Percentiles rank a stretch among this genome's conserved stretches.
phyloP scores from a whole-genome alignment of 257 asterid species.

The Przewalskia tangutica region DNA sequence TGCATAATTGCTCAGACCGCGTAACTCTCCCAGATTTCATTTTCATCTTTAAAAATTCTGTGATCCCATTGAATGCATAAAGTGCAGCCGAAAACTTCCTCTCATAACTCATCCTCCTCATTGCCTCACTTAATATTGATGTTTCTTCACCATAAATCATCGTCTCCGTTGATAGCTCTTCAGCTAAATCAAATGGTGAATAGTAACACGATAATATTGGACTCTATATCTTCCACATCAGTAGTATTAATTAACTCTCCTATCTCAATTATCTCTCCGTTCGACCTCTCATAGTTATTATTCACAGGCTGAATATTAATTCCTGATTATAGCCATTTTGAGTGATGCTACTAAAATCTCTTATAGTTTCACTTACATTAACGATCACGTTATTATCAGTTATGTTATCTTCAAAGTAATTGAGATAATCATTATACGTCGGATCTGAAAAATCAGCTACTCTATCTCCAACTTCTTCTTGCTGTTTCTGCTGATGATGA shows the following conservation, averaged over 20 bases:
- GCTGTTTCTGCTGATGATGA: background rate
- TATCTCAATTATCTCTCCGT: background rate
- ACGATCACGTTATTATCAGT: conserved; percentile 9
- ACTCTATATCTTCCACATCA: background rate
- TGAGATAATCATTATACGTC: conserved; percentile 43
- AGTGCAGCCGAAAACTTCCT: conserved; percentile 65
- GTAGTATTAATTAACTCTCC: background rate
- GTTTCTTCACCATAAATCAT: conserved; percentile 22
- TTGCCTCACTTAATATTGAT: conserved; percentile 38
- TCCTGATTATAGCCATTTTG: background rate
- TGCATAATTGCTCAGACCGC: conserved; percentile 27
- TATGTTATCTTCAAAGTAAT: conserved; percentile 30
- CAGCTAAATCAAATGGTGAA: conserved; percentile 57
- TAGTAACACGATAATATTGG: conserved; percentile 16
- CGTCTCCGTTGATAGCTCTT: conserved; percentile 29
- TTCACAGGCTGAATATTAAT: background rate
- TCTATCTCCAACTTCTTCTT: conserved; percentile 5
- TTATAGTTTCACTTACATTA: background rate
- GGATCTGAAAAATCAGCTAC: conserved; percentile 25
- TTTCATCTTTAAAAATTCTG: conserved; percentile 52
- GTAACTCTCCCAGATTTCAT: conserved; percentile 15
- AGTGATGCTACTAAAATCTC: background rate
- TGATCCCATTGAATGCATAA: conserved; percentile 64
- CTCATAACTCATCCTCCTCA: conserved; percentile 68
- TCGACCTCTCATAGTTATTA: background rate